A percentile compares a stretch with the other conserved stretches of the same genome.
These are phyloP conservation scores for Phascolomyces articulosus DNA, from an alignment of 371 early-diverging fungal species.

Conservation along the genomic window DNA sequence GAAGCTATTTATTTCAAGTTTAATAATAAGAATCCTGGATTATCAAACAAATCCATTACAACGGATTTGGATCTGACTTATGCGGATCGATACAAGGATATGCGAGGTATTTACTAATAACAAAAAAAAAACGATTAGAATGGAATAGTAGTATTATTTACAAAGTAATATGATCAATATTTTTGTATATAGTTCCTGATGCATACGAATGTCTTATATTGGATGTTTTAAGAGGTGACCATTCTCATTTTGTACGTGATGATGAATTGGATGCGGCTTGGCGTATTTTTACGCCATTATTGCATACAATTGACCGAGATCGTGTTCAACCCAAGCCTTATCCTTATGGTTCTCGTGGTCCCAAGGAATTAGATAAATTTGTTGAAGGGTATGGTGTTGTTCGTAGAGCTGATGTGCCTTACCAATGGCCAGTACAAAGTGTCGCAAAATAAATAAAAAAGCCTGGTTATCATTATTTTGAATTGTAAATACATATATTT, in stretches of 20 bases:
- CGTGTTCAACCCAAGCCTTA: conserved; percentile 77
- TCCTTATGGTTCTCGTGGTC: conserved; percentile 90
- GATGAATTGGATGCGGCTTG: conserved; percentile 97
- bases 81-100: conserved; percentile 79
- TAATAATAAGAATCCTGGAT: conserved; percentile 92
- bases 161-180: no score
- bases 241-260: conserved; percentile 95
- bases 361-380: conserved; percentile 74
- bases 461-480: no score
- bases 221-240: conserved; percentile 90
- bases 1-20: conserved; percentile 98
- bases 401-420: conserved; percentile 22
- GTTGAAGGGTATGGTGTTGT: conserved; percentile 70
- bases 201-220: conserved; percentile 95
- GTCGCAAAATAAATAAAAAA: conserved; percentile 17
- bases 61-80: conserved; percentile 95
- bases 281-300: conserved; percentile 95
- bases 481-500: no score
- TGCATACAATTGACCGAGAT: conserved; percentile 83
- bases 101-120: conserved; percentile 31
- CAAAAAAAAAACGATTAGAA: neutral
- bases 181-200: conserved; percentile 88
- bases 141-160: no score
- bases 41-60: conserved; percentile 68
- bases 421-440: conserved; percentile 30